Evolutionary conservation across 202 grass and related monocot species (phyloP).

Genomic region (Zizania palustris): DNA sequence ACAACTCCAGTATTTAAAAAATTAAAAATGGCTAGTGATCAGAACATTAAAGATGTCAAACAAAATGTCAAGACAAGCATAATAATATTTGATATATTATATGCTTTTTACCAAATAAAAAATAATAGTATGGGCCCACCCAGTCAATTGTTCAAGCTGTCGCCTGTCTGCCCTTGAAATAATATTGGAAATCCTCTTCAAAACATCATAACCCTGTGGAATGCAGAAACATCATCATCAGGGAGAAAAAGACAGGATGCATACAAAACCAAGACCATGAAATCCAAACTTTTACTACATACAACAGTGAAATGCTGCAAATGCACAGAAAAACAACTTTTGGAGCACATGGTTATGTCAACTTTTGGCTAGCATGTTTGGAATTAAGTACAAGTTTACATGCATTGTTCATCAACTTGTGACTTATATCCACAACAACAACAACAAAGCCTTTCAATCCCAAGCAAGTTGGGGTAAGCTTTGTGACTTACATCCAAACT

Average conservation of each 20-base stretch:
- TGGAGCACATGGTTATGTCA: neutral
- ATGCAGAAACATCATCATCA: constrained; percentile 40
- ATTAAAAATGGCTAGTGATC: neutral
- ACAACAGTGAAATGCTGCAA: neutral
- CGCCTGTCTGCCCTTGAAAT: constrained; percentile 64
- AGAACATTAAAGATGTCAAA: constrained; percentile 19
- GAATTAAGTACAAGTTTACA: constrained; percentile 16
- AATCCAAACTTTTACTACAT: constrained; percentile 33
- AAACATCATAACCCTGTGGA: constrained; percentile 83
- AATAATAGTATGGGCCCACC: constrained; percentile 47
- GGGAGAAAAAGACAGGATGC: constrained; percentile 28
- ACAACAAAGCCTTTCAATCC: neutral
- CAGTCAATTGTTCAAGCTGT: constrained; percentile 90
- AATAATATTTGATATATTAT: constrained; percentile 8
- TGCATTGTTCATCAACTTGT: constrained; percentile 15
- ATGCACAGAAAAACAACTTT: neutral
- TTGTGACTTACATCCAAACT: neutral
- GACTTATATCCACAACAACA: constrained; percentile 20
- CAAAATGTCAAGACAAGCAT: constrained; percentile 20
- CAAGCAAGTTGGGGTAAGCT: too few relatives aligned
- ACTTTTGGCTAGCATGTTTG: neutral
- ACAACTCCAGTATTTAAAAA: constrained; percentile 1
- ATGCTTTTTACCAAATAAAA: constrained; percentile 18
- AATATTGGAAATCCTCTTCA: constrained; percentile 85
- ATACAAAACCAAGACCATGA: constrained; percentile 24